A percentile compares a stretch with the other conserved stretches of the same genome.
These are phyloP conservation scores for Spongispora temasekensis DNA, from an alignment of 1,284 basidiomycete genomes.

Conservation along the genomic window DNA sequence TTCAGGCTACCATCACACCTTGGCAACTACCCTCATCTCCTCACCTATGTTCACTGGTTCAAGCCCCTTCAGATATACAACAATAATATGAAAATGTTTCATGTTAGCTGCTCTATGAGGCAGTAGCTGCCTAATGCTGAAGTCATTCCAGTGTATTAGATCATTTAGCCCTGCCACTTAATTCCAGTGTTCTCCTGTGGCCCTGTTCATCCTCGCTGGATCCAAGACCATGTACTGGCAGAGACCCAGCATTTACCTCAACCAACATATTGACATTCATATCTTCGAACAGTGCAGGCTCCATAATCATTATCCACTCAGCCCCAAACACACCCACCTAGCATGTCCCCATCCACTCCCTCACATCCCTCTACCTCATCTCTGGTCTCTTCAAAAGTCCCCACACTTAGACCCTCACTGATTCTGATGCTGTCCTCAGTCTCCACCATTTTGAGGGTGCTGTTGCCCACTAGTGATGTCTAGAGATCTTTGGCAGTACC, in stretches of 20 bases:
- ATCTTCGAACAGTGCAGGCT: no score
- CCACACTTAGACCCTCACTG: constrained; percentile 92
- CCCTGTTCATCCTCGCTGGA: neutral
- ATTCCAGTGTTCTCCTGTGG: neutral
- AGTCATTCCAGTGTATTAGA: neutral
- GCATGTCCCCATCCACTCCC: constrained; percentile 65
- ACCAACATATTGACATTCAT: neutral
- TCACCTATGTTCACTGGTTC: neutral
- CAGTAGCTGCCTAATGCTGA: neutral
- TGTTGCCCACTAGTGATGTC: constrained; percentile 91
- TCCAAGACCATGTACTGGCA: neutral
- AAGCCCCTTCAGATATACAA: neutral
- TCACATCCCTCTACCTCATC: constrained; percentile 82
- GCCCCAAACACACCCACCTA: constrained; percentile 54
- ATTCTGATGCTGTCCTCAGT: constrained; percentile 83
- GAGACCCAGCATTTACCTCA: neutral
- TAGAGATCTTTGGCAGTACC: constrained; percentile 89
- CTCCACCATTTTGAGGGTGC: constrained; percentile 87
- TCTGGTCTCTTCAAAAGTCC: constrained; percentile 83
- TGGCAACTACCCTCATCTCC: no score
- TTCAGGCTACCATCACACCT: no score
- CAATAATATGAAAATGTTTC: neutral
- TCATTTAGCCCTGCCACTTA: neutral
- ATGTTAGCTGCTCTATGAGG: neutral
- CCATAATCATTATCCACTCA: no score